Evolutionary conservation across 495 filamentous ascomycete genomes (phyloP), one percentile per base, ranked within the genome.

Genomic region (Penicillium steckii): DNA sequence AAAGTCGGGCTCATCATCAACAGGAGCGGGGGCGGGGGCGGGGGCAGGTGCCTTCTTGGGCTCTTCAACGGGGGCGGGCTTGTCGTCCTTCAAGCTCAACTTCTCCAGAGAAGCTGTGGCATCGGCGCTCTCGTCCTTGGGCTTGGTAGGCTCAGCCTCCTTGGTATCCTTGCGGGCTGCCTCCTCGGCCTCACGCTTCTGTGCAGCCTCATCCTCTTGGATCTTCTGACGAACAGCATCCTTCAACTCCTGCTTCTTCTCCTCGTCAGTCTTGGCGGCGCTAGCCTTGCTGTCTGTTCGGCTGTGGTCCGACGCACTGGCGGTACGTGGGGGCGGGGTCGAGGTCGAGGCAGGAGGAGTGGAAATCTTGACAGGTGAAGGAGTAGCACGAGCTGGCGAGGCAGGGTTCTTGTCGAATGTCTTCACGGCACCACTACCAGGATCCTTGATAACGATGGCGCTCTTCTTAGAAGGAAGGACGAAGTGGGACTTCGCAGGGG

Each of bases 401-500:
- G 79, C 76, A 24, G 73, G 71, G 55, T 62, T 73, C 70, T 82
- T 84, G 57, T 78, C 74, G 53, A 86, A 84, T 17, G 72, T 78
- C 58, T 79, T 78, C 22, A 86, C 70, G 17, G 64, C 80, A 64
- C 89, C 87, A 48, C 88, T 91, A 37, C 83, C 76, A 1, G 87
- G 76, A 53, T 90, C 85, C 73, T 88, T 92, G 74, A 97, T 95
- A 32, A 83, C 74, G 43, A 95, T 85, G 2, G 84, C 76, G 57
- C 77, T 87, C 69, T 85, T 87, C 65, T 83, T 87, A 48, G 72
- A 60, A 2, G 82, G 82, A 24, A 81, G 77, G 26, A 82, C 65
- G 52, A 84, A 85, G 45, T 71, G 62, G 4, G 69, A 61, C 59
- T 75, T 80, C 29, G 66, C 62, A n/a, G 68, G 71, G 32, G 66